These are phyloP conservation scores for Epicoccum nigrum DNA, from an alignment of 2,329 filamentous ascomycete genomes.

Conservation along the genomic window DNA sequence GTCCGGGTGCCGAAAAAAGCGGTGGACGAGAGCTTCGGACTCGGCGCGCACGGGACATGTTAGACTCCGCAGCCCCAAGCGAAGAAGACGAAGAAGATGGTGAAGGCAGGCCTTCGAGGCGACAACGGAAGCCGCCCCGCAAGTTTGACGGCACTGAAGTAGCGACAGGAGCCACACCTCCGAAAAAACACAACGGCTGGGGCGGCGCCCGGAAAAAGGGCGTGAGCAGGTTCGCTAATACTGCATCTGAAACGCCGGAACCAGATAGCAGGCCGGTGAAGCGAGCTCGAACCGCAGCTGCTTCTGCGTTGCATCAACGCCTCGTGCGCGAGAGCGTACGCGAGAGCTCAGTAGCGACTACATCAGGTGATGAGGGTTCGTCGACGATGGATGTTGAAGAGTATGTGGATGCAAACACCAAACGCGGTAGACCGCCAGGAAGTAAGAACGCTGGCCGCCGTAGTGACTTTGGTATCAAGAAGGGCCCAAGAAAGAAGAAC, in stretches of 20 bases:
- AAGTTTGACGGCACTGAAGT: conserved; percentile 44
- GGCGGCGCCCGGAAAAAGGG: conserved; percentile 48
- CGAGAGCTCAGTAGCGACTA: conserved; percentile 49
- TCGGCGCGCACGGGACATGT: conserved; percentile 49
- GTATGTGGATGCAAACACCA: conserved; percentile 29
- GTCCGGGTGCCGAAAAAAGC: conserved; percentile 52
- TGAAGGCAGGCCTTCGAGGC: conserved; percentile 38
- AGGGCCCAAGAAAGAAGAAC: conserved; percentile 53
- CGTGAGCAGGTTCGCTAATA: conserved; percentile 40
- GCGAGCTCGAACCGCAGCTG: conserved; percentile 35
- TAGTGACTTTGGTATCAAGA: conserved; percentile 57
- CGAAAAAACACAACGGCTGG: conserved; percentile 45
- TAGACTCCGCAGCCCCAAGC: conserved; percentile 45
- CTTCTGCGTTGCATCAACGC: conserved; percentile 48
- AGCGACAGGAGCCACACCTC: conserved; percentile 38
- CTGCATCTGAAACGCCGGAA: conserved; percentile 44
- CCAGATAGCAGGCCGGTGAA: conserved; percentile 41
- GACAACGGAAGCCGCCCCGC: conserved; percentile 44
- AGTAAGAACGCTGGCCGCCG: conserved; percentile 55
- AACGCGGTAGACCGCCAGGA: conserved; percentile 49
- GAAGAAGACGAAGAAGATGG: conserved; percentile 48
- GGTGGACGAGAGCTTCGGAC: conserved; percentile 56
- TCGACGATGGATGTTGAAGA: conserved; percentile 41
- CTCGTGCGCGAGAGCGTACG: conserved; percentile 53
- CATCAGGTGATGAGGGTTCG: conserved; percentile 45